Conservation (phyloP, 176 grass and related monocot genomes). For the Triticum turgidum region DNA sequence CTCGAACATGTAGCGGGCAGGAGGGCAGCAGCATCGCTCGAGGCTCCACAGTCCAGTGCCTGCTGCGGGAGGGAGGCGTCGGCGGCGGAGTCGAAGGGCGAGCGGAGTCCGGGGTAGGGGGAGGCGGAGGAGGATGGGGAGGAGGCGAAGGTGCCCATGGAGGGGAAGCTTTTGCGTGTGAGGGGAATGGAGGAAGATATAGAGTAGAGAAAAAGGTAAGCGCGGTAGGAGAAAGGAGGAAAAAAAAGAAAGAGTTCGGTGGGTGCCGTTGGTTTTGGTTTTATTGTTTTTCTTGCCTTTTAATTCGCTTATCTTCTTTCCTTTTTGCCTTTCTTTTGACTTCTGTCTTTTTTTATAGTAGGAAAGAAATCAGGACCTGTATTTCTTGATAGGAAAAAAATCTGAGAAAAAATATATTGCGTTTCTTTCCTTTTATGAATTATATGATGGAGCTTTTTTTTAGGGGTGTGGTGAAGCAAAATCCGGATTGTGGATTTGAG, state of each 20-base stretch:
- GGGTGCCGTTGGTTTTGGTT: conserved; percentile 35
- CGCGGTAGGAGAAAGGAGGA: neutral
- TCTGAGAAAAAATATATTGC: neutral
- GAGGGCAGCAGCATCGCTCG: conserved; percentile 17
- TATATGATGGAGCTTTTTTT: neutral
- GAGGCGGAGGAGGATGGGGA: neutral
- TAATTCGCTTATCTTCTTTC: neutral
- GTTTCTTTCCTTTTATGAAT: neutral
- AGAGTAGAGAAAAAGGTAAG: conserved; percentile 37
- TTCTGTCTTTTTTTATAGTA: neutral
- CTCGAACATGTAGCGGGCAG: conserved; percentile 28
- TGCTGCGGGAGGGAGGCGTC: neutral
- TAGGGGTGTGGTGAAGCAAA: neutral
- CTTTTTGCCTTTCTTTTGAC: neutral
- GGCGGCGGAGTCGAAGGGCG: neutral
- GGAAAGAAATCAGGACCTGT: neutral
- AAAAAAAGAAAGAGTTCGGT: conserved; percentile 23
- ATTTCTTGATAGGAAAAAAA: neutral
- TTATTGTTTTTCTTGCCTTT: conserved; percentile 29
- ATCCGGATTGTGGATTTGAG: neutral
- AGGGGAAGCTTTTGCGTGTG: conserved; percentile 38
- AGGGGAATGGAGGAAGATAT: conserved; percentile 32
- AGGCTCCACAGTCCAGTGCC: neutral
- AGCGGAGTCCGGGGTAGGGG: neutral
- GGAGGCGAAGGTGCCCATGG: conserved; percentile 22